These are phyloP conservation scores for Globisporangium okanoganense DNA, from an alignment of 352 stramenopile genomes.

Conservation along the genomic window DNA sequence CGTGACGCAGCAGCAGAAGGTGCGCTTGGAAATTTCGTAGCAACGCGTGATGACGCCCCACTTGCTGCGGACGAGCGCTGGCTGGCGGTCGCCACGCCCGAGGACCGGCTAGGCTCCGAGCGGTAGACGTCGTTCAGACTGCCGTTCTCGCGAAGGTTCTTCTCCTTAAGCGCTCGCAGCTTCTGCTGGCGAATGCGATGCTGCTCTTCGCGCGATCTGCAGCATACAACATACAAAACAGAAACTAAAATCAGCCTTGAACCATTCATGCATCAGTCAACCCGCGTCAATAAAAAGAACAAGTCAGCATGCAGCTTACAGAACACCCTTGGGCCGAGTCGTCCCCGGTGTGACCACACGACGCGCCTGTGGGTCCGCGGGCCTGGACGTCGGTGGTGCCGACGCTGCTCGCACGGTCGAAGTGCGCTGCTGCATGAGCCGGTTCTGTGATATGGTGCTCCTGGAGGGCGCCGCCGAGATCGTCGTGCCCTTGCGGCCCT, in stretches of 20 bases:
- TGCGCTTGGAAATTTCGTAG: background rate
- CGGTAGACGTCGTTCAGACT: conserved; percentile 19
- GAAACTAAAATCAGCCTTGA: background rate
- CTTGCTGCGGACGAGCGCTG: background rate
- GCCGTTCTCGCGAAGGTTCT: conserved; percentile 21
- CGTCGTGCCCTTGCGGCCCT: conserved; percentile 46
- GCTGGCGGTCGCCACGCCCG: background rate
- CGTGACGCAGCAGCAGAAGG: background rate
- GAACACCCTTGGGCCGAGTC: background rate
- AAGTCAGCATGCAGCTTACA: no score
- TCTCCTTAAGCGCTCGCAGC: conserved; percentile 20
- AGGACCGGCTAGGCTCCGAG: background rate
- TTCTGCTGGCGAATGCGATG: conserved; percentile 45
- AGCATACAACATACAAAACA: conserved; percentile 7
- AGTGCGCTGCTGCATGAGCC: conserved; percentile 29
- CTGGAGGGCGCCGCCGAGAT: conserved; percentile 59
- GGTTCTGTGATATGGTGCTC: conserved; percentile 41
- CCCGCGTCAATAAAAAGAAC: no score
- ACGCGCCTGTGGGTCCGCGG: conserved; percentile 9
- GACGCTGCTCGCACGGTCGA: conserved; percentile 20
- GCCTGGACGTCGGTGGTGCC: conserved; percentile 19
- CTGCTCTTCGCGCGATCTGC: conserved; percentile 52
- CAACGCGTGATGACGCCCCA: background rate
- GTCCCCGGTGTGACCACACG: conserved; percentile 9
- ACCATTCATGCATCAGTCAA: background rate